phyloP scores from a whole-genome alignment of 345 rosid genomes.

The Populus ilicifolia region DNA sequence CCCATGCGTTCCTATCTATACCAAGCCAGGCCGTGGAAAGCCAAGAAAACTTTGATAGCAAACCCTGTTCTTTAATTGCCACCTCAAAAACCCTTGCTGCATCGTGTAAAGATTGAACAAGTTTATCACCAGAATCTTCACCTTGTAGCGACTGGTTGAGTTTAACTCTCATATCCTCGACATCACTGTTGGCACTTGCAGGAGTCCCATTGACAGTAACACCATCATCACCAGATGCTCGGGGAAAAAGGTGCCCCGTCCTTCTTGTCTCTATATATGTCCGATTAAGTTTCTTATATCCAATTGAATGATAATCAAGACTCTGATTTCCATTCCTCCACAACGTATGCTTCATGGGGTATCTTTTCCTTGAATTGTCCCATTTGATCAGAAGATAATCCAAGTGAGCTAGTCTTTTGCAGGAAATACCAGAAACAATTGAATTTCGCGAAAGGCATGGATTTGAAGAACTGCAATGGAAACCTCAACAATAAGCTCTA shows the following conservation, averaged over 20 bases:
- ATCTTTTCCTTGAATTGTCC: slow-evolving; percentile 42
- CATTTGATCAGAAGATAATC: slow-evolving; percentile 43
- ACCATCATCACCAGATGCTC: slow-evolving; percentile 73
- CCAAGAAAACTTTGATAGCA: slow-evolving; percentile 62
- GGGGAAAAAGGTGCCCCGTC: slow-evolving; percentile 27
- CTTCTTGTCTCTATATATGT: slow-evolving; percentile 37
- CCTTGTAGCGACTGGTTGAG: slow-evolving; percentile 62
- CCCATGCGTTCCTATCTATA: slow-evolving; percentile 75
- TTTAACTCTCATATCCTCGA: slow-evolving; percentile 68
- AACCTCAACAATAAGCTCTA: slow-evolving; percentile 12
- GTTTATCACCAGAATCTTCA: slow-evolving; percentile 64
- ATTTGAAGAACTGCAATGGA: slow-evolving; percentile 51
- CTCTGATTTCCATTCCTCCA: slow-evolving; percentile 26
- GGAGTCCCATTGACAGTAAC: slow-evolving; percentile 64
- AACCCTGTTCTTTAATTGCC: slow-evolving; percentile 56
- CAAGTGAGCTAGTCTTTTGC: slow-evolving; percentile 36
- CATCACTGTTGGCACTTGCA: slow-evolving; percentile 44
- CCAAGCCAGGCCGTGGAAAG: slow-evolving; percentile 89
- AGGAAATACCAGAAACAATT: slow-evolving; percentile 30
- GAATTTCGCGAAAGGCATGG: slow-evolving; percentile 45
- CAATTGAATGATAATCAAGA: slow-evolving; percentile 17
- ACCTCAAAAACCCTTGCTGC: slow-evolving; percentile 84
- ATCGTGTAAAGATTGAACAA: slow-evolving; percentile 79
- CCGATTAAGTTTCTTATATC: slow-evolving; percentile 27
- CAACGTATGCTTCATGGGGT: slow-evolving; percentile 32